Evolutionary conservation across 495 filamentous ascomycete genomes (phyloP).

Genomic region (Aspergillus nidulans): DNA sequence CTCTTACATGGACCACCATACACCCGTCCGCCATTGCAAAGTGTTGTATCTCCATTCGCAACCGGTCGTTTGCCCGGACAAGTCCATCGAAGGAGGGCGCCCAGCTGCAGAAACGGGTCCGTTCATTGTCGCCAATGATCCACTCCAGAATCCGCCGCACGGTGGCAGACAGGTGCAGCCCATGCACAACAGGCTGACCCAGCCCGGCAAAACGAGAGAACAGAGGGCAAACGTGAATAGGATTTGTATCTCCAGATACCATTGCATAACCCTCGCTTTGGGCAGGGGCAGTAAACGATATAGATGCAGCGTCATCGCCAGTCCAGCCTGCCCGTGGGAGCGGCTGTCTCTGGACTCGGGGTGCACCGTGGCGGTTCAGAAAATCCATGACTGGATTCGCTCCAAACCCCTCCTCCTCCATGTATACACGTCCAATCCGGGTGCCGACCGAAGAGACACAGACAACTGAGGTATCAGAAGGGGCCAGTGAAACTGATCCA

Average conservation of each 20-base stretch:
- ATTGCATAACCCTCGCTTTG: neutral
- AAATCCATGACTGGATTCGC: conserved; percentile 8
- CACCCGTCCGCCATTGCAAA: neutral
- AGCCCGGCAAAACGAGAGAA: conserved; percentile 2
- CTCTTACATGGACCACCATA: neutral
- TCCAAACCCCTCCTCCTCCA: neutral
- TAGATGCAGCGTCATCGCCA: neutral
- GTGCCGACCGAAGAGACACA: neutral
- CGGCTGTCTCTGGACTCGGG: neutral
- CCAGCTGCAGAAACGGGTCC: neutral
- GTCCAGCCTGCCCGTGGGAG: neutral
- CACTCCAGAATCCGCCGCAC: conserved; percentile 1
- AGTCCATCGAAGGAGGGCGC: neutral
- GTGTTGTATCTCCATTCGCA: conserved; percentile 1
- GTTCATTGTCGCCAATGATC: neutral
- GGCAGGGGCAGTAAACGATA: neutral
- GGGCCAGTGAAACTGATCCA: neutral
- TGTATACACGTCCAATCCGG: neutral
- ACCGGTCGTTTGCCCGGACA: neutral
- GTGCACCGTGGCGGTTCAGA: neutral
- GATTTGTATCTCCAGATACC: conserved; percentile 1
- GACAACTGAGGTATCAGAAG: neutral
- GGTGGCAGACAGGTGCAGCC: neutral
- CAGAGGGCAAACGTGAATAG: neutral
- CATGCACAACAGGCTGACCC: neutral